Evolutionary conservation across 441 rosid genomes (phyloP).

Genomic region (Adansonia gregorii): DNA sequence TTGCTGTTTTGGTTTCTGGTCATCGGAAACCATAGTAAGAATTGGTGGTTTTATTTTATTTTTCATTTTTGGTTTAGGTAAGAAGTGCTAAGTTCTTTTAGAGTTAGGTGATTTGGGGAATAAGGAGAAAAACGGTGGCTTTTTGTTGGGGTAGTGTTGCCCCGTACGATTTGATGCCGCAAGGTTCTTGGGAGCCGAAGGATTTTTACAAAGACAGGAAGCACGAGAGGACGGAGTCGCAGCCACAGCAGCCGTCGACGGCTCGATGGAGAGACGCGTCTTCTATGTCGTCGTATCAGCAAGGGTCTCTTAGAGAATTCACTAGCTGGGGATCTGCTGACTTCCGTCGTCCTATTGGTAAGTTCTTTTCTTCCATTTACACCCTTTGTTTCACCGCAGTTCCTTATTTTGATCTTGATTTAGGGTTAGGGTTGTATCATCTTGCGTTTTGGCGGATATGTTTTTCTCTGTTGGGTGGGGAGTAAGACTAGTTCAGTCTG

Average conservation of each 20-base stretch:
- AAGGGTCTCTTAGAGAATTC: constrained; percentile 55
- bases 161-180: constrained; percentile 86
- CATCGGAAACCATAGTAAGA: constrained; percentile 16
- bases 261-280: constrained; percentile 85
- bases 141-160: constrained; percentile 37
- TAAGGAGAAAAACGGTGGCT: constrained; percentile 28
- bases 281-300: constrained; percentile 45
- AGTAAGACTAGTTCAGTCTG: constrained; percentile 22
- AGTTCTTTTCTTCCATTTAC: constrained; percentile 20
- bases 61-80: not conserved
- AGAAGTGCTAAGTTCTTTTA: constrained; percentile 10
- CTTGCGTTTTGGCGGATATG: not conserved
- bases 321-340: constrained; percentile 76
- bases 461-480: not conserved
- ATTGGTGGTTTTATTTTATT: not conserved
- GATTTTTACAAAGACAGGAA: constrained; percentile 89
- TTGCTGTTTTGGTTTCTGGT: not conserved
- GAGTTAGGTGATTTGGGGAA: constrained; percentile 26
- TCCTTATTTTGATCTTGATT: not conserved
- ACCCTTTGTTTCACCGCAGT: not conserved
- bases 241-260: constrained; percentile 43
- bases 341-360: constrained; percentile 83
- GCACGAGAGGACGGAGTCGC: constrained; percentile 75
- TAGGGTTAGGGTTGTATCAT: not conserved
- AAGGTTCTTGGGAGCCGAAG: constrained; percentile 92